Evolutionary conservation across 176 grass and related monocot genomes (phyloP), one percentile per base, ranked within the genome.

Genomic region (Metroxylon sagu): DNA sequence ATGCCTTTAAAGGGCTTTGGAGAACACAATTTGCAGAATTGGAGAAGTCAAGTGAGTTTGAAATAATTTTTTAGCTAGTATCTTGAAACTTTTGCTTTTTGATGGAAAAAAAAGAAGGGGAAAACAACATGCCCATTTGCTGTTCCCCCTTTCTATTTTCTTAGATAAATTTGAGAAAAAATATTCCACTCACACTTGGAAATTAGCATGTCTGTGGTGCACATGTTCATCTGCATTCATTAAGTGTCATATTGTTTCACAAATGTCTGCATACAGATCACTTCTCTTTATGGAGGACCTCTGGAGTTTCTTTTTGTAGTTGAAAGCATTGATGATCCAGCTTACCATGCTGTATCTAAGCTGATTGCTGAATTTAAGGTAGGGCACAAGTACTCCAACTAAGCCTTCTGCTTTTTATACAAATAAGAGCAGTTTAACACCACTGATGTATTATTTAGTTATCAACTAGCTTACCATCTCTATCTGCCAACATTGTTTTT

Each of bases 1-100:
- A 92, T 98, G 93, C 93, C 93, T 52, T 79, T 98, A 67, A 98
- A 98, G 85, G 93, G 93, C 18, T 89, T 98, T 74, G 88, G 93
- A 1, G 93, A 98, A 67, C 93, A 98, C 65, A 98, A 98, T 78
- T 75, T 98, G 63, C 93, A 98, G 81, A 98, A 98, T 58, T 98
- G 93, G 93, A 91, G 76, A 80, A 92, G 66, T 54, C 93, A 98
- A 86, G 93, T 98, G 71, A 16, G 62, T 75, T 19, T 25, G 50
- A 62, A 14, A 49, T 43, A 53, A 26, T 69, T 43, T 53, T 43
- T 1, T 43, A 43, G 35, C 7, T 43, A 43, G 35, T 43, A 43
- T 43, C 7, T 43, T 6, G 35, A 10, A 14, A 43, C 35, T 43
- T 43, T 43, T 43, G 35, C 8, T 3, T 43, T 14, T 43, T 2